Conservation (phyloP, 805 yeast genomes). For the Candida xiaguanensis region DNA sequence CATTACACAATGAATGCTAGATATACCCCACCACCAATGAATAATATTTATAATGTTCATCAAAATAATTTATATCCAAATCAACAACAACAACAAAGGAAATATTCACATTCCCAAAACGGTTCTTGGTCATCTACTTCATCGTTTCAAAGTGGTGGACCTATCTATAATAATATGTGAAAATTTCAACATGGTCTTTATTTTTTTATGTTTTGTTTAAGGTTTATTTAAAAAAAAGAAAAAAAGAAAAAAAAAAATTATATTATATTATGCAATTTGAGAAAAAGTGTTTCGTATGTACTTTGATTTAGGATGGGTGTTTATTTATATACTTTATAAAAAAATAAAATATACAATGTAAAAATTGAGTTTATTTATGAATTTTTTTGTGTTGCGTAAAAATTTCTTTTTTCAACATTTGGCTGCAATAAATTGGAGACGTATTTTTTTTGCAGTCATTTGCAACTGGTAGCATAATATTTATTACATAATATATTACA, state of each 20-base stretch:
- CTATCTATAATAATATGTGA: constrained; percentile 7
- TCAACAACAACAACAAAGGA: constrained; percentile 5
- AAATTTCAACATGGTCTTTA: not conserved
- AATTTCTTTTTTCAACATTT: not conserved
- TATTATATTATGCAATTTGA: not conserved
- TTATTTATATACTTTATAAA: not conserved
- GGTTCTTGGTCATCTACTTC: constrained; percentile 8
- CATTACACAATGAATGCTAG: constrained; percentile 8
- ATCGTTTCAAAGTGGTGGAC: constrained; percentile 5
- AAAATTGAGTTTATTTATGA: too few relatives aligned
- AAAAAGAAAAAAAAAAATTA: not conserved
- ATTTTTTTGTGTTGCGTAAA: too few relatives aligned
- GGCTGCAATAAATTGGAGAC: not conserved
- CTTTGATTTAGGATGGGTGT: not conserved
- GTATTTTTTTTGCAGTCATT: not conserved
- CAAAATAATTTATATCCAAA: constrained; percentile 3
- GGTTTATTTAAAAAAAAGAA: not conserved
- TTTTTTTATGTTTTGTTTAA: constrained; percentile 1
- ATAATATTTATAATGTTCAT: not conserved
- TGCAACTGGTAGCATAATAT: not conserved
- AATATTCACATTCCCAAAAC: constrained; percentile 1
- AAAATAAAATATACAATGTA: too few relatives aligned
- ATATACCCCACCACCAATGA: constrained; percentile 6
- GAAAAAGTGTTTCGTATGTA: not conserved
- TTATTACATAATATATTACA: not conserved